Evolutionary conservation across 139 green algal genomes (phyloP), one percentile per base, ranked within the genome.

Genomic region (Chlorella sp.): DNA sequence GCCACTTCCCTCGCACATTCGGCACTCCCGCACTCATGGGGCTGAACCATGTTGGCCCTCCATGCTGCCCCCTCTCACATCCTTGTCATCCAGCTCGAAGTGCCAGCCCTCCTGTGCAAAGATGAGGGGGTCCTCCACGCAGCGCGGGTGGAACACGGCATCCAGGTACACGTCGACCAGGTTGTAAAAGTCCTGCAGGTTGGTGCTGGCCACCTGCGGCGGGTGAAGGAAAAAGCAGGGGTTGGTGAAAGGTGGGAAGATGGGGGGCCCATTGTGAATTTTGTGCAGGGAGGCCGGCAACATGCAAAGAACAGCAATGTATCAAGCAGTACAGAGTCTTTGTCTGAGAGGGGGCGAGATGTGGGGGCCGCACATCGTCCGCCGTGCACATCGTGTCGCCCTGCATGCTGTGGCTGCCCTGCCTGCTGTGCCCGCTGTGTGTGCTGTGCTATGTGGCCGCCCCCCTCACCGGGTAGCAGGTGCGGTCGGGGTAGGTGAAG

Each of bases 401-500:
- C n/a, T n/a, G 22, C 64, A 26, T 5, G 64, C 24, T 71, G 2
- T 71, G 76, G 76, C 18, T 48, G n/a, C 76, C 48, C 48, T 57
- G 48, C 48, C 48, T 57, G 48, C 21, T 73, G 64, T 73, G 64
- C 64, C 21, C 9, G 48, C 21, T 73, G 64, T 73, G 64, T 14
- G 2, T 73, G 64, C 64, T 73, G 24, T 26, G 64, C 69, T 22
- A 83, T 97, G 97, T 48, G 95, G 95, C 48, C 94, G 97, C 14
- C 97, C 96, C 48, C 99, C 83, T 30, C 66, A 88, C 98, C 24
- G 98, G 98, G 95, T 99, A 99, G 96, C 97, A 99, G n/a, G 98
- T 99, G 71, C 98, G 94, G 96, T 99, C 98, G n/a, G 98, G 98
- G 93, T 99, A 99, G 48, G 98, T 99, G 94, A 99, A 99, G 42